Percentiles rank a stretch among this genome's conserved stretches.
These are phyloP conservation scores for Stereum hirsutum DNA, from an alignment of 1,284 basidiomycete genomes.

Conservation along the genomic window DNA sequence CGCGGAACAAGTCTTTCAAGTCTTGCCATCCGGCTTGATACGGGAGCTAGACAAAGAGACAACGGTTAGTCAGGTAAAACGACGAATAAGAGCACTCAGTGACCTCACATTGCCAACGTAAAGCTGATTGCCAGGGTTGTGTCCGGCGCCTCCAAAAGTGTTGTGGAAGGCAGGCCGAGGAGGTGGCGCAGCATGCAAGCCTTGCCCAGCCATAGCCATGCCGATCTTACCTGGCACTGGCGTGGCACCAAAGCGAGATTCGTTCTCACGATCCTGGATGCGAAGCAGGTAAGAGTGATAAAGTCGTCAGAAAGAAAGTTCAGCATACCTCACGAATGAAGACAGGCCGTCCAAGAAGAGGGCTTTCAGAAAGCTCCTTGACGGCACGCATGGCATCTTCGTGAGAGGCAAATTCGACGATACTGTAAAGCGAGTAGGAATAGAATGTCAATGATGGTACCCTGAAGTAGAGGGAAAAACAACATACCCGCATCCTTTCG, in stretches of 20 bases:
- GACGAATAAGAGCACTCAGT: constrained; percentile 6
- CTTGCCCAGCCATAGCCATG: constrained; percentile 81
- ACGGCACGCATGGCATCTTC: constrained; percentile 85
- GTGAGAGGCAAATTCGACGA: constrained; percentile 82
- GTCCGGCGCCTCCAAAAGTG: constrained; percentile 40
- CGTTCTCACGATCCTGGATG: constrained; percentile 86
- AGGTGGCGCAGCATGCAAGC: constrained; percentile 64
- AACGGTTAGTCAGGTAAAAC: neutral
- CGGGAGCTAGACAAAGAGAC: constrained; percentile 55
- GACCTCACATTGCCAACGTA: constrained; percentile 82
- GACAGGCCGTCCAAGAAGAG: constrained; percentile 84
- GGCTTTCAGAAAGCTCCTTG: constrained; percentile 80
- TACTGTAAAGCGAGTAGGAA: constrained; percentile 54
- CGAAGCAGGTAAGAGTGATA: constrained; percentile 2
- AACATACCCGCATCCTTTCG: constrained; percentile 96
- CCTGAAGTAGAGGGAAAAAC: constrained; percentile 1
- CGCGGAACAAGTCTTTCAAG: constrained; percentile 93
- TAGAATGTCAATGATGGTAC: neutral
- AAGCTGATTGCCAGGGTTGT: constrained; percentile 80
- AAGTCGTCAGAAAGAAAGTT: neutral
- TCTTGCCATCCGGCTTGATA: constrained; percentile 98
- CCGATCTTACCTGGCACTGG: constrained; percentile 92
- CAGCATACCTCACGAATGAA: constrained; percentile 87
- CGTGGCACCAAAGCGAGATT: constrained; percentile 89
- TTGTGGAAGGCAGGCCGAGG: constrained; percentile 70